phyloP scores from a whole-genome alignment of 108 stramenopile genomes.

The Fistulifera pelliculosa region DNA sequence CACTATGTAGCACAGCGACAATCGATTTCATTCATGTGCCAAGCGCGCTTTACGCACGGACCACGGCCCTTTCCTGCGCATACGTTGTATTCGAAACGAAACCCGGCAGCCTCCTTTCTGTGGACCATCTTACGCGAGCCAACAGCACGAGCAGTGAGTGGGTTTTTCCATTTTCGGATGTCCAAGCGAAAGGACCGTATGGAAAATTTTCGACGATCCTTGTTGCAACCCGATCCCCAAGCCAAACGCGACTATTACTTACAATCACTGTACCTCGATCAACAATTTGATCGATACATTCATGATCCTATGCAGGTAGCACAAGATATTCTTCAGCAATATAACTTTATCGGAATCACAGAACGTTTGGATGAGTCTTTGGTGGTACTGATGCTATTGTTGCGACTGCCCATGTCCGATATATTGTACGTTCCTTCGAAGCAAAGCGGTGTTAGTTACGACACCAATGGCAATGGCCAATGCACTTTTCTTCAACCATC shows the following conservation, averaged over 20 bases:
- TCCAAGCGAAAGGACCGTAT: conserved; percentile 23
- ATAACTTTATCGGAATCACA: conserved; percentile 40
- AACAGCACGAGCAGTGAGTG: conserved; percentile 20
- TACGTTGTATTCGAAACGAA: background rate
- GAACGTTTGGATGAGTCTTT: conserved; percentile 50
- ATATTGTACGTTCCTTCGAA: conserved; percentile 20
- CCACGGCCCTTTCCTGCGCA: background rate
- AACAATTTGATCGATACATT: background rate
- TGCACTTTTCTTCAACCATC: conserved; percentile 20
- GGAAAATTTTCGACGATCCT: conserved; percentile 7
- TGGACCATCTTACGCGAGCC: conserved; percentile 40
- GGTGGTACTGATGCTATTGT: conserved; percentile 28
- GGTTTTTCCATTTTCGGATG: conserved; percentile 39
- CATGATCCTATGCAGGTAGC: conserved; percentile 4
- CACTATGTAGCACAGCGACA: conserved; percentile 16
- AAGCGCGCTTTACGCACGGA: background rate
- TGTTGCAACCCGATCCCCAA: background rate
- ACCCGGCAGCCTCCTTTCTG: conserved; percentile 6
- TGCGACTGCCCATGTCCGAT: conserved; percentile 17
- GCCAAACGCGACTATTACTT: background rate
- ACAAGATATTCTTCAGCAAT: conserved; percentile 18
- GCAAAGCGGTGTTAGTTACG: conserved; percentile 12
- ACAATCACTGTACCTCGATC: background rate
- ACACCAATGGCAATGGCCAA: conserved; percentile 1
- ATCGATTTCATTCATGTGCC: background rate